Percentiles rank a stretch among this genome's conserved stretches.
These are phyloP conservation scores for Torulaspora delbrueckii DNA, from an alignment of 805 yeast genomes.

Conservation along the genomic window DNA sequence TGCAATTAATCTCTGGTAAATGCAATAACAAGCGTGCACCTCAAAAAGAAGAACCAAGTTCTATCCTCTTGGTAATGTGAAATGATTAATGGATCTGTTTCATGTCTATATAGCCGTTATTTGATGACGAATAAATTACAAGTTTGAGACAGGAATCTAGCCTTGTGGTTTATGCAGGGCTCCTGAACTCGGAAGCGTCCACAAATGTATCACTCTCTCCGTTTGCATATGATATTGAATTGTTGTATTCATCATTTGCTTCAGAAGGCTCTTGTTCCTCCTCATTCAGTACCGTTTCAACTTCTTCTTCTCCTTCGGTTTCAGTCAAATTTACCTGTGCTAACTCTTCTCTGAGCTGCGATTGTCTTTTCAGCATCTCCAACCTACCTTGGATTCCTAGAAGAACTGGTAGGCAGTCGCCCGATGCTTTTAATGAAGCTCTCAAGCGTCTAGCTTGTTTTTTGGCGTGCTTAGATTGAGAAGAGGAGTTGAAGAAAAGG, in stretches of 20 bases:
- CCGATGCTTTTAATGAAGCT: conserved; percentile 49
- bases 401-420: conserved; percentile 59
- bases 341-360: conserved; percentile 57
- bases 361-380: conserved; percentile 70
- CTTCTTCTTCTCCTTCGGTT: conserved; percentile 27
- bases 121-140: background rate
- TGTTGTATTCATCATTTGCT: conserved; percentile 39
- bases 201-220: conserved; percentile 45
- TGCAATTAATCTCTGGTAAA: background rate
- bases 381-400: conserved; percentile 83
- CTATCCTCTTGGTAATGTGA: background rate
- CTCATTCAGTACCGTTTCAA: conserved; percentile 32
- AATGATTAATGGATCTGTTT: conserved; percentile 6
- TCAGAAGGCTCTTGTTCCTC: conserved; percentile 38
- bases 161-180: background rate
- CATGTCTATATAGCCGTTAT: background rate
- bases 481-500: conserved; percentile 11
- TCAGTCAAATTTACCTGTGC: conserved; percentile 37
- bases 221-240: conserved; percentile 34
- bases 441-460: conserved; percentile 53
- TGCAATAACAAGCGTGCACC: background rate
- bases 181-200: conserved; percentile 34
- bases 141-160: background rate
- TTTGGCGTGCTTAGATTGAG: conserved; percentile 24
- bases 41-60: background rate